Evolutionary conservation across 805 yeast genomes (phyloP), one percentile per base, ranked within the genome.

Genomic region (Metschnikowia cerradonensis): DNA sequence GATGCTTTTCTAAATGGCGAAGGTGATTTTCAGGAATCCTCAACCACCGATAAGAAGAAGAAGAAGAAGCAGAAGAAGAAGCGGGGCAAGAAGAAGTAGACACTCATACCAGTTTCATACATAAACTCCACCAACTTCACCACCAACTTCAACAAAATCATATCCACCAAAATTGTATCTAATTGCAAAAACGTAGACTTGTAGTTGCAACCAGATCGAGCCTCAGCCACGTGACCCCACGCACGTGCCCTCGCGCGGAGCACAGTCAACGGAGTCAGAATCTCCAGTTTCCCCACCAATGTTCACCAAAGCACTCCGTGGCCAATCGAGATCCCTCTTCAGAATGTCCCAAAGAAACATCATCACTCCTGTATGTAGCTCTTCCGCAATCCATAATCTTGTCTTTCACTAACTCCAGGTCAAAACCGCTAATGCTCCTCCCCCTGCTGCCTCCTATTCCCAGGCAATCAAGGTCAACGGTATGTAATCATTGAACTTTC

Each of bases 381-480:
- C 11, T 7, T 15, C 17, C 6, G 3, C 32, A 17, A 4, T 1
- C 10, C 10, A 4, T 13, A 6, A 10, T n/a, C 10, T 50, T 11
- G 30, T 58, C n/a, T 13, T 52, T 52, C 62, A 47, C 52, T 50
- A 49, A 49, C 50, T 33, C 7, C 52, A 73, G 79, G 84, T 89
- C 52, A 76, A 79, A 61, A 82, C 96, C 47, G 75, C 82, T 56
- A 76, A 75, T 59, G 96, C 98, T 35, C 98, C 99, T 59, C 90
- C 96, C 52, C 96, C 98, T 54, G 97, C 96, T 38, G 98, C 97
- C 36, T 83, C 96, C 13, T 92, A 92, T 71, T 89, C 96, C 30
- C 99, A 94, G 72, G 99, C 98, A 44, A 81, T 91, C 69, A 90
- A 88, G 74, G 96, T 84, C 61, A 89, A 88, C 69, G 77, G 77